A percentile compares a stretch with the other conserved stretches of the same genome.
Conservation (phyloP, 768 basidiomycete genomes). For the Leccinum rimulosum region DNA sequence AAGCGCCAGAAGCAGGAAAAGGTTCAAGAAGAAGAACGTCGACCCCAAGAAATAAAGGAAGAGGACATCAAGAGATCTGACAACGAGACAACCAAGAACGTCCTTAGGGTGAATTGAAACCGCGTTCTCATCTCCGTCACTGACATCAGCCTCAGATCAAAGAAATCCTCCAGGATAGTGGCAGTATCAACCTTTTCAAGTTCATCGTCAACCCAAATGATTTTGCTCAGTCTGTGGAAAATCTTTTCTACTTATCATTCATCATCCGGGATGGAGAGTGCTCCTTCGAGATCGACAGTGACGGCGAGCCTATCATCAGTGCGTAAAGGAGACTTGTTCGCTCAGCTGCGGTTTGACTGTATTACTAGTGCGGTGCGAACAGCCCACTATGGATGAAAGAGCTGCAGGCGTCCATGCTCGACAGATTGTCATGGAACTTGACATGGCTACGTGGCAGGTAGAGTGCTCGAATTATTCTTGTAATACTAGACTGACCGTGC, state of each 20-base stretch:
- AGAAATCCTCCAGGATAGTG: constrained; percentile 50
- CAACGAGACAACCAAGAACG: constrained; percentile 90
- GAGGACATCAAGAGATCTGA: constrained; percentile 80
- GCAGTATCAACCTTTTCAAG: constrained; percentile 71
- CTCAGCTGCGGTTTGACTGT: not conserved
- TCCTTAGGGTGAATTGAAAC: constrained; percentile 54
- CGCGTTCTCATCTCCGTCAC: not conserved
- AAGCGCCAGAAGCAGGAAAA: constrained; percentile 73
- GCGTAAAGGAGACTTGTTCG: constrained; percentile 25
- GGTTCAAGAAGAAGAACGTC: constrained; percentile 61
- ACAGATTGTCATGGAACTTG: constrained; percentile 90
- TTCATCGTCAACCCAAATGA: constrained; percentile 88
- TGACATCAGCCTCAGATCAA: constrained; percentile 47
- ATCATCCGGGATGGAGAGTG: constrained; percentile 83
- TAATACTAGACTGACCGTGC: not conserved
- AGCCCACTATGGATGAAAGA: constrained; percentile 64
- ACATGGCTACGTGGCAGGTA: constrained; percentile 88
- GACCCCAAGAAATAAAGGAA: constrained; percentile 79
- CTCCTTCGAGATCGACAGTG: constrained; percentile 62
- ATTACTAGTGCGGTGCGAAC: constrained; percentile 56
- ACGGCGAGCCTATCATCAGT: constrained; percentile 79
- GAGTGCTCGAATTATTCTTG: constrained; percentile 14
- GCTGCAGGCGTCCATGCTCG: constrained; percentile 62
- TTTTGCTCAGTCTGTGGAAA: constrained; percentile 95
- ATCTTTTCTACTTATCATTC: constrained; percentile 93